Base-by-base conservation (phyloP, 441 rosid species). In the Aleurites moluccanus region DNA sequence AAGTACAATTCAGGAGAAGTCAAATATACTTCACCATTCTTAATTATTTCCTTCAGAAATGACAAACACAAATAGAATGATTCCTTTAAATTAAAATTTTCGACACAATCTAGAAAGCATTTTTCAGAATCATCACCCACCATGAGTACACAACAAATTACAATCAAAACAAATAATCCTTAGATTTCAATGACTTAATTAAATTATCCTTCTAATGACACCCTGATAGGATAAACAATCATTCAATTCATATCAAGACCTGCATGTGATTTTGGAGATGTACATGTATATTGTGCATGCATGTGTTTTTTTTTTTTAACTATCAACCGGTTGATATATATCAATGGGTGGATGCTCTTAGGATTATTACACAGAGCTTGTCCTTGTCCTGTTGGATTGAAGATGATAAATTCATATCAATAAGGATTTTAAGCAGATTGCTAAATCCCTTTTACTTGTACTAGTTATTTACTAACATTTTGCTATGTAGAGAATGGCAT, bases 401-500 rank as follows among this genome's bases (percentile, higher is more conserved):
- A 23, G 38, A n/a, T 62, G 55, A 6, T 56, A 6, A 30, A 21
- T 20, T 40, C 66, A 6, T 61, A 35, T 47, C 25, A 20, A 75
- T 45, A 23, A 61, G 60, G 42, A 76, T 53, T 38, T n/a, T 10
- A 73, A 67, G 69, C 44, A 16, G 35, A 62, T 53, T 45, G 57
- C 74, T 62, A 30, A 60, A 16, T 38, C 55, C 76, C 63, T n/a
- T n/a, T n/a, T n/a, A n/a, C n/a, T n/a, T 56, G 20, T 3, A 53
- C 47, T 1, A 16, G 3, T 1, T 10, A 38, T 8, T 23, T 5
- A 30, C 16, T 62, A 10, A 3, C 3, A 38, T 25, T 7, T n/a
- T 60, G 3, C 65, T 78, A 72, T 44, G 64, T 30, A 47, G 79
- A 62, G 67, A 83, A 80, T 18, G 82, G 75, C 69, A 61, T 11